Evolutionary conservation across 2,329 filamentous ascomycete genomes (phyloP).

Genomic region (Colletotrichum gloeosporioides): DNA sequence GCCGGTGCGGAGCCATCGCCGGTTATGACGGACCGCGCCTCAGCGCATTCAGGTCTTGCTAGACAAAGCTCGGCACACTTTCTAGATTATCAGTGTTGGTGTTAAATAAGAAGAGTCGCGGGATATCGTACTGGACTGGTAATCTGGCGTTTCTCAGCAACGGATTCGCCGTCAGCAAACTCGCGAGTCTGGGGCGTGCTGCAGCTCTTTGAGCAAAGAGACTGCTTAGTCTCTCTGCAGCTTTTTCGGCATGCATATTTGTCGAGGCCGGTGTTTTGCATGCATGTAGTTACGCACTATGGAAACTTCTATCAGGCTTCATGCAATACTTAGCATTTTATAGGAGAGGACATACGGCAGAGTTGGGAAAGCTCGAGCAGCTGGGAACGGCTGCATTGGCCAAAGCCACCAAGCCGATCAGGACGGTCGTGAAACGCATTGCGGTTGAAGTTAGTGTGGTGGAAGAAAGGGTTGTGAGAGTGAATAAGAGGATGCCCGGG

Average conservation of each 20-base stretch:
- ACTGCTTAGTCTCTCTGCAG: neutral
- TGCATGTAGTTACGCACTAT: neutral
- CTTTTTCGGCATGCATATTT: neutral
- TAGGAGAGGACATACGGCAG: neutral
- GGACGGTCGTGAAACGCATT: neutral
- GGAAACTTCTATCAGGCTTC: fast-evolving
- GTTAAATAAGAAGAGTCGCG: neutral
- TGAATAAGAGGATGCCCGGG: neutral
- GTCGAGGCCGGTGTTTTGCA: neutral
- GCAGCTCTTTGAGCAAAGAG: neutral
- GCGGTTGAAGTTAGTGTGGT: neutral
- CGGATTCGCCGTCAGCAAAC: neutral
- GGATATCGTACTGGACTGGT: neutral
- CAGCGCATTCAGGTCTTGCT: neutral
- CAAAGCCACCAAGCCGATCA: neutral
- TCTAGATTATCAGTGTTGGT: neutral
- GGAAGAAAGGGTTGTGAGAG: fast-evolving
- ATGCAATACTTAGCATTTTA: neutral
- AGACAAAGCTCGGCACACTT: neutral
- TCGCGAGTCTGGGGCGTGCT: neutral
- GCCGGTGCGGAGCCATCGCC: neutral
- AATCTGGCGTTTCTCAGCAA: neutral
- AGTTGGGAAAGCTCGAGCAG: neutral
- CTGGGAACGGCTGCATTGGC: neutral
- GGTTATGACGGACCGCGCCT: neutral